phyloP scores from a whole-genome alignment of 306 rosid species.

The Quercus agrifolia region DNA sequence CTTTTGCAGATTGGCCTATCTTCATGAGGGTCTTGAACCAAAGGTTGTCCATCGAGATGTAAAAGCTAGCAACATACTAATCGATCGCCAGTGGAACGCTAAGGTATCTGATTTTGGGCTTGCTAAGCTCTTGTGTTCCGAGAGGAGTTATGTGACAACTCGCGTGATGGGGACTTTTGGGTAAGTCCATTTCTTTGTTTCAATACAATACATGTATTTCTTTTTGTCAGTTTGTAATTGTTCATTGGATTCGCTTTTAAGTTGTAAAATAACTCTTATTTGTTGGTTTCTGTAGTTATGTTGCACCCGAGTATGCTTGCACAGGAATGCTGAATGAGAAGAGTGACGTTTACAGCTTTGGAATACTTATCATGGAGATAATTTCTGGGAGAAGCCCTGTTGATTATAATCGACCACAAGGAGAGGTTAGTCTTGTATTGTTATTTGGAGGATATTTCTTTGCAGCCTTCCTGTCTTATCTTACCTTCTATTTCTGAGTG shows the following conservation, averaged over 20 bases:
- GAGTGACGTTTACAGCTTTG: slow-evolving; percentile 94
- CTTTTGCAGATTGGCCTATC: slow-evolving; percentile 83
- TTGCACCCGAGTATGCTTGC: slow-evolving; percentile 98
- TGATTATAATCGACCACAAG: slow-evolving; percentile 80
- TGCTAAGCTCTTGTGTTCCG: slow-evolving; percentile 87
- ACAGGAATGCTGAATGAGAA: slow-evolving; percentile 97
- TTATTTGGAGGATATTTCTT: slow-evolving; percentile 11
- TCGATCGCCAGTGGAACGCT: slow-evolving; percentile 87
- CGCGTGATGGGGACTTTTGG: slow-evolving; percentile 99
- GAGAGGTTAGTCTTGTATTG: slow-evolving; percentile 67
- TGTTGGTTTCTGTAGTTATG: slow-evolving; percentile 62
- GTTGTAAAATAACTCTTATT: slow-evolving; percentile 3
- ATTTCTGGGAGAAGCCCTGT: slow-evolving; percentile 90
- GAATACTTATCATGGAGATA: slow-evolving; percentile 91
- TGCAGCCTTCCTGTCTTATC: not conserved
- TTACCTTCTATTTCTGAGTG: slow-evolving; percentile 17
- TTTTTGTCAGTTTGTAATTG: not conserved
- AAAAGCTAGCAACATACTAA: slow-evolving; percentile 87
- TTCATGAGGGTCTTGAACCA: slow-evolving; percentile 99
- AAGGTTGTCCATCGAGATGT: slow-evolving; percentile 98
- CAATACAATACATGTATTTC: not conserved
- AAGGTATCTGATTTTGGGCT: slow-evolving; percentile 99
- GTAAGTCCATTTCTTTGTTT: slow-evolving; percentile 51
- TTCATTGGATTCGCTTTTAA: not conserved
- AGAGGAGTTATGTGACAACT: slow-evolving; percentile 87